Percentiles rank a stretch among this genome's conserved stretches.
phyloP scores from a whole-genome alignment of 139 green algal genomes.

The Picochlorum sp. region DNA sequence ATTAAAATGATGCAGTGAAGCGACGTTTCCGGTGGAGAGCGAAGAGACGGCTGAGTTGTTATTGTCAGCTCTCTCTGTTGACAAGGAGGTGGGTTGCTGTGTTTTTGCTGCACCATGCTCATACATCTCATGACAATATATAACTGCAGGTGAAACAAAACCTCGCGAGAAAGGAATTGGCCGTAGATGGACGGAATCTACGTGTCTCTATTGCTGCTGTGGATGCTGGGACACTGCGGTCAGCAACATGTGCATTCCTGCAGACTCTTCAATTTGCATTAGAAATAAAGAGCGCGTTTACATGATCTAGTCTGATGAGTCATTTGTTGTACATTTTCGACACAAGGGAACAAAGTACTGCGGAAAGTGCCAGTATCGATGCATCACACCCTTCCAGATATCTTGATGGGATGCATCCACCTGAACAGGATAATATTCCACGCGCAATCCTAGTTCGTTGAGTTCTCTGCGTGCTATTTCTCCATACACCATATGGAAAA shows the following conservation, averaged over 20 bases:
- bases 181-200: constrained; percentile 1
- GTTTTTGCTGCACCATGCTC: background rate
- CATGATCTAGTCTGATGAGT: background rate
- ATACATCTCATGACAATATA: background rate
- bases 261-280: constrained; percentile 28
- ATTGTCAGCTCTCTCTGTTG: background rate
- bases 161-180: constrained; percentile 18
- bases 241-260: constrained; percentile 36
- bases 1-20: background rate
- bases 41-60: background rate
- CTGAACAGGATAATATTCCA: constrained; percentile 53
- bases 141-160: constrained; percentile 23
- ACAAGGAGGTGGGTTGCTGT: constrained; percentile 1
- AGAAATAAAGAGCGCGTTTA: constrained; percentile 27
- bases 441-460: constrained; percentile 46
- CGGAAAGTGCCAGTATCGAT: constrained; percentile 70
- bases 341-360: constrained; percentile 63
- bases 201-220: constrained; percentile 20
- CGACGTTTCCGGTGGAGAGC: constrained; percentile 4
- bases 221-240: constrained; percentile 27
- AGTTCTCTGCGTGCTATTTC: constrained; percentile 47
- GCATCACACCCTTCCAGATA: constrained; percentile 71
- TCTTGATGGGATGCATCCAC: constrained; percentile 49
- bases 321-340: background rate
- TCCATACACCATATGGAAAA: constrained; percentile 82